phyloP scores from a whole-genome alignment of 495 filamentous ascomycete species.

The Lasiosphaeris hirsuta region DNA sequence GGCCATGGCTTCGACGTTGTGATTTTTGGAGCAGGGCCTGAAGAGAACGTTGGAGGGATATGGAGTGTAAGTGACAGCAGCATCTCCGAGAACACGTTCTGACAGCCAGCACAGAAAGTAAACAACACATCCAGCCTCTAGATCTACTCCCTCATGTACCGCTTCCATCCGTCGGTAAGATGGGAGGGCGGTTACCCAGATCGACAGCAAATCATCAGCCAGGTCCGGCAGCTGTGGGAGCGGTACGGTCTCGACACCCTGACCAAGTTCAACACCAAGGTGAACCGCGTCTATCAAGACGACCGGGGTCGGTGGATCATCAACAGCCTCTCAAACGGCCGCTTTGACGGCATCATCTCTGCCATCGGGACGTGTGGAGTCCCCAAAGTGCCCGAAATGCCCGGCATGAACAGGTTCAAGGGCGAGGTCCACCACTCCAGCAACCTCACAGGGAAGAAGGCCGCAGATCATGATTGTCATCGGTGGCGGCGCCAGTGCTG shows the following conservation, averaged over 20 bases:
- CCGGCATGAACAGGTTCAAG: slow-evolving; percentile 62
- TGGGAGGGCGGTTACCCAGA: slow-evolving; percentile 75
- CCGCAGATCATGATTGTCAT: slow-evolving; percentile 70
- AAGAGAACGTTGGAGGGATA: slow-evolving; percentile 69
- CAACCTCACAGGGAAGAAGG: slow-evolving; percentile 61
- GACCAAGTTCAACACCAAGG: slow-evolving; percentile 67
- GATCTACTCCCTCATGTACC: slow-evolving; percentile 83
- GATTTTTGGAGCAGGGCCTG: slow-evolving; percentile 68
- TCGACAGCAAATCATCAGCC: slow-evolving; percentile 65
- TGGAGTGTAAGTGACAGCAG: slow-evolving; percentile 62
- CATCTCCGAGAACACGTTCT: background rate
- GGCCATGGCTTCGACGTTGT: slow-evolving; percentile 82
- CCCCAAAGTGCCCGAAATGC: slow-evolving; percentile 65
- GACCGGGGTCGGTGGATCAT: slow-evolving; percentile 73
- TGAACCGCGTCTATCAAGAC: slow-evolving; percentile 66
- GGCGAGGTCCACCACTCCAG: slow-evolving; percentile 71
- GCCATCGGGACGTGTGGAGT: slow-evolving; percentile 78
- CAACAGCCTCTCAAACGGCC: slow-evolving; percentile 64
- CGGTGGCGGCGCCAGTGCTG: slow-evolving; percentile 76
- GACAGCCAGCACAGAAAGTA: slow-evolving; percentile 52
- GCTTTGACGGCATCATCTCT: slow-evolving; percentile 74
- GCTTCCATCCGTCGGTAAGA: slow-evolving; percentile 76
- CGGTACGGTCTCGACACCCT: slow-evolving; percentile 66
- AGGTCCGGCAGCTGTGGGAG: slow-evolving; percentile 71
- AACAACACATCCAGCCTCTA: slow-evolving; percentile 81